phyloP scores from a whole-genome alignment of 1,139 yeast species.

The Candida dubliniensis region DNA sequence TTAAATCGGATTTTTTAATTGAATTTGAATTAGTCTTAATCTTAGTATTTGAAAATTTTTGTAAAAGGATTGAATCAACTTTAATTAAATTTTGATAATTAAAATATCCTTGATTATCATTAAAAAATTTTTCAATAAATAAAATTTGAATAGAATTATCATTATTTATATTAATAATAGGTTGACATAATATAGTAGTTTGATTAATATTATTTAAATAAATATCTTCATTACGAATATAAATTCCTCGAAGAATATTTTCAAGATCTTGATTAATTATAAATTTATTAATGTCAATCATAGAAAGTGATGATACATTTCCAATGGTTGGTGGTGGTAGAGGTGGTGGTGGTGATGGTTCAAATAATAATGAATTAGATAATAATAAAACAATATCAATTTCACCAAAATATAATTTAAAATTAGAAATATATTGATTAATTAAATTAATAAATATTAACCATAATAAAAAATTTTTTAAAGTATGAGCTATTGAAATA shows the following conservation, averaged over 20 bases:
- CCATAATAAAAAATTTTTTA: constrained; percentile 12
- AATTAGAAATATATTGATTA: constrained; percentile 9
- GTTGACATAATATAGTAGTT: constrained; percentile 22
- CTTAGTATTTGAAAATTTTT: constrained; percentile 1
- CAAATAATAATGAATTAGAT: constrained; percentile 5
- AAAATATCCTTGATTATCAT: constrained; percentile 9
- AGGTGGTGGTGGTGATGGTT: neutral
- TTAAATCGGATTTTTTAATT: no score
- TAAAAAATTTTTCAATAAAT: constrained; percentile 20
- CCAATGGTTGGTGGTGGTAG: neutral
- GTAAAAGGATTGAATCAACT: neutral
- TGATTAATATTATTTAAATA: constrained; percentile 19
- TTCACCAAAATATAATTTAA: constrained; percentile 8
- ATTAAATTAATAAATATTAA: constrained; percentile 10
- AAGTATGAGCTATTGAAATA: constrained; percentile 3
- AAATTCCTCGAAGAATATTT: constrained; percentile 19
- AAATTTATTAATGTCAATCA: no score
- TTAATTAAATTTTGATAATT: neutral
- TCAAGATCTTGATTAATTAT: constrained; percentile 9
- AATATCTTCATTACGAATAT: constrained; percentile 21
- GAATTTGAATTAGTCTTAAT: neutral
- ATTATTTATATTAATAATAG: constrained; percentile 16
- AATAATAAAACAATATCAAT: constrained; percentile 20
- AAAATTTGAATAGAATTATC: constrained; percentile 13
- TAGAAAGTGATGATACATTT: no score